phyloP scores from a whole-genome alignment of 805 yeast genomes.

The Priceomyces carsonii region DNA sequence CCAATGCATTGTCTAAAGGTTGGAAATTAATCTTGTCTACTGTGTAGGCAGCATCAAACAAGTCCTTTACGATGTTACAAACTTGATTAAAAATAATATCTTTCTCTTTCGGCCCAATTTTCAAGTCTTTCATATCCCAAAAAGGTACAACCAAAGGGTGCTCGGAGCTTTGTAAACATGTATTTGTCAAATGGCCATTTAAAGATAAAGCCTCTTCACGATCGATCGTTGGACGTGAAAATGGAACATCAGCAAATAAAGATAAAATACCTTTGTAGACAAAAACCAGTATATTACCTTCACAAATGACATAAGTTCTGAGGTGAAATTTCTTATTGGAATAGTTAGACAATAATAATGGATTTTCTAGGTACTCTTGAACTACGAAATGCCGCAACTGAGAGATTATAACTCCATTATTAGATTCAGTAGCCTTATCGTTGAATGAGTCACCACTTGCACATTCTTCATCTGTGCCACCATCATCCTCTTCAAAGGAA shows the following conservation, averaged over 20 bases:
- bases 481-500: slow-evolving; percentile 75
- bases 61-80: slow-evolving; percentile 61
- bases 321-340: slow-evolving; percentile 82
- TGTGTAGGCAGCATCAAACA: slow-evolving; percentile 76
- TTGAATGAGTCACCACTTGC: slow-evolving; percentile 20
- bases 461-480: slow-evolving; percentile 61
- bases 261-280: slow-evolving; percentile 82
- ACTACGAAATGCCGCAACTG: slow-evolving; percentile 89
- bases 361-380: slow-evolving; percentile 74
- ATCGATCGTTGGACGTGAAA: slow-evolving; percentile 29
- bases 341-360: slow-evolving; percentile 64
- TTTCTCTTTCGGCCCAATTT: slow-evolving; percentile 28
- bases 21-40: slow-evolving; percentile 84
- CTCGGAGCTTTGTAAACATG: slow-evolving; percentile 75
- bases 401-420: slow-evolving; percentile 78
- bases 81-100: slow-evolving; percentile 53
- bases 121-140: slow-evolving; percentile 50
- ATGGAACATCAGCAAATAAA: slow-evolving; percentile 68
- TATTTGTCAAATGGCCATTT: slow-evolving; percentile 86
- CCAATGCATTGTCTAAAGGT: slow-evolving; percentile 79
- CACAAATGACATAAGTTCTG: slow-evolving; percentile 76
- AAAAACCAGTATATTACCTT: slow-evolving; percentile 72
- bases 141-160: slow-evolving; percentile 63
- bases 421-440: no score
- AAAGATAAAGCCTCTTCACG: slow-evolving; percentile 39